Evolutionary conservation across 768 basidiomycete species (phyloP).

Genomic region (Cubamyces lactineus): DNA sequence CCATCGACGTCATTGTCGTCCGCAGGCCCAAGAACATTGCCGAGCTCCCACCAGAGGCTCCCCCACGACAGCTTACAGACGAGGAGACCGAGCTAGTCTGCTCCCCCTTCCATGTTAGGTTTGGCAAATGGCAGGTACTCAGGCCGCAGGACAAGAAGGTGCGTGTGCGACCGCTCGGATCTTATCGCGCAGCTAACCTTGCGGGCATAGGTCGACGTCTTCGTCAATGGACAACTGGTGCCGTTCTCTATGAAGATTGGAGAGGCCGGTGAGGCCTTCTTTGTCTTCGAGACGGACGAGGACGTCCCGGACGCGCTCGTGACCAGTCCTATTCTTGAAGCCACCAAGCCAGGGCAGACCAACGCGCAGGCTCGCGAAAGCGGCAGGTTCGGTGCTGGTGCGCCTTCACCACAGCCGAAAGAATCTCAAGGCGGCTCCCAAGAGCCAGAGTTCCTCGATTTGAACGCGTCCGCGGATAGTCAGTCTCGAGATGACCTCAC

Average conservation of each 20-base stretch:
- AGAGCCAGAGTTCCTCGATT: slow-evolving; percentile 86
- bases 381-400: slow-evolving; percentile 44
- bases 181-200: neutral
- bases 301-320: slow-evolving; percentile 93
- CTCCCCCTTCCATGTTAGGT: slow-evolving; percentile 96
- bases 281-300: slow-evolving; percentile 95
- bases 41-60: slow-evolving; percentile 11
- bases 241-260: slow-evolving; percentile 99
- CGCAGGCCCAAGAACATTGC: slow-evolving; percentile 51
- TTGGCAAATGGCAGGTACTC: slow-evolving; percentile 96
- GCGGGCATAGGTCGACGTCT: slow-evolving; percentile 73
- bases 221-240: slow-evolving; percentile 82
- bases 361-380: slow-evolving; percentile 34
- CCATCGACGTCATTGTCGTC: slow-evolving; percentile 98
- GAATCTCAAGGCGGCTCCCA: slow-evolving; percentile 36
- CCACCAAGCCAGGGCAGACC: slow-evolving; percentile 48
- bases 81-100: slow-evolving; percentile 75
- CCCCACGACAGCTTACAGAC: slow-evolving; percentile 27
- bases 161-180: slow-evolving; percentile 18
- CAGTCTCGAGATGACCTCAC: slow-evolving; percentile 3
- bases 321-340: slow-evolving; percentile 86
- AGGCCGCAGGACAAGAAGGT: slow-evolving; percentile 94
- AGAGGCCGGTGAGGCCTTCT: slow-evolving; percentile 98
- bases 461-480: slow-evolving; percentile 52
- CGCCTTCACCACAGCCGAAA: slow-evolving; percentile 32